Evolutionary conservation across 208 protist genomes (phyloP), one percentile per base, ranked within the genome.

Genomic region (Trypanosoma scelopori): DNA sequence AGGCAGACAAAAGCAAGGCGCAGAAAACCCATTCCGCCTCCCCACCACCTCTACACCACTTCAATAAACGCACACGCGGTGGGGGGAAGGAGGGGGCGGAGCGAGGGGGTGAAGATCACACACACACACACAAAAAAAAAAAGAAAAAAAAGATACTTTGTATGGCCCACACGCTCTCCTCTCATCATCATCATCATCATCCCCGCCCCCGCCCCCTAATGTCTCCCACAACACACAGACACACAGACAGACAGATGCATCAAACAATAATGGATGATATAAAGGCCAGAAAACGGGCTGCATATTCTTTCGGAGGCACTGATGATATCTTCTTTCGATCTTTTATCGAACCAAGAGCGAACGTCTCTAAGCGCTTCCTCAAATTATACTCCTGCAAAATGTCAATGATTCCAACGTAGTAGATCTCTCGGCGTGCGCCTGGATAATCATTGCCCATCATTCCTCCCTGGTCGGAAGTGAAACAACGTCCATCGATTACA

Each of bases 371-470:
- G 7, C 57, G 57, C 69, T 98, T 98, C 20, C 84, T 56, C 25
- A 67, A 32, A 56, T 88, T 94, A 73, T 95, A 98, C 57, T 92
- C 80, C 58, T 97, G 92, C 62, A 98, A 69, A 64, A 98, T 93
- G 63, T 98, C 96, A 62, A 98, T 97, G 59, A 98, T 95, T 55
- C 96, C 96, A 52, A 95, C 81, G 70, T 95, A 96, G 74, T 97
- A 97, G 25, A 98, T 83, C 72, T 95, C 85, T 22, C 79, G 57
- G 20, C 78, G 69, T 30, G 84, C 65, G 7, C 81, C 81, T 5
- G 78, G 66, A 7, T 85, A 79, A 20, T 85, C 79, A 61, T 61
- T 85, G 75, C 84, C 86, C 39, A 82, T 61, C 82, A 96, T 95
- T 9, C 90, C 91, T 18, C 90, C 87, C 22, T 94, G 73, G 74